Conservation (phyloP, 1,284 basidiomycete species). For the Melampsora larici-populina region DNA sequence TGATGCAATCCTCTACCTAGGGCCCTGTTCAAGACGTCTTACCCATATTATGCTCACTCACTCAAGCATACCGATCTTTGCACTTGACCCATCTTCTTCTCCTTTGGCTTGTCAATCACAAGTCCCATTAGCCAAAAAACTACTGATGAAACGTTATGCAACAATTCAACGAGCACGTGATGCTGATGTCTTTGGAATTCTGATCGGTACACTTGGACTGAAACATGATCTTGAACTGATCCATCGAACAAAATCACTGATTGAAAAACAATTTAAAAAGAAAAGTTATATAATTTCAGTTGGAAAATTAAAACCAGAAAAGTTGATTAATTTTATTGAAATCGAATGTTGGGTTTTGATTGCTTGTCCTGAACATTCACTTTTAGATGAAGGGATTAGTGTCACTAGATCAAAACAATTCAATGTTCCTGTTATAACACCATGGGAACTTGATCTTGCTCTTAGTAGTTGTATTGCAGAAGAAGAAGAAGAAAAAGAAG, state of each 20-base stretch:
- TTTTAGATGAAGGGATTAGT: slow-evolving; percentile 62
- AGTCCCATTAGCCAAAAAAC: slow-evolving; percentile 63
- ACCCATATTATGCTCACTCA: slow-evolving; percentile 43
- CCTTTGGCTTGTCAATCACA: slow-evolving; percentile 63
- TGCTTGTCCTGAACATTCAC: slow-evolving; percentile 87
- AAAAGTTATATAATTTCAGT: slow-evolving; percentile 82
- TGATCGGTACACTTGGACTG: slow-evolving; percentile 91
- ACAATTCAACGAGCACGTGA: slow-evolving; percentile 83
- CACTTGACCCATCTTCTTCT: slow-evolving; percentile 67
- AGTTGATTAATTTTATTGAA: slow-evolving; percentile 92
- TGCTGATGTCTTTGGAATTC: slow-evolving; percentile 88
- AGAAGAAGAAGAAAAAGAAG: slow-evolving; percentile 44
- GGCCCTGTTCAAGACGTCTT: slow-evolving; percentile 11
- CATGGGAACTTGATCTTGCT: slow-evolving; percentile 84
- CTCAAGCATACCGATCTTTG: slow-evolving; percentile 62
- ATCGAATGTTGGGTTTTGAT: slow-evolving; percentile 94
- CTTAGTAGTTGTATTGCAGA: slow-evolving; percentile 62
- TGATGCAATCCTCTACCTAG: slow-evolving; percentile 54
- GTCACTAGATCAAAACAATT: slow-evolving; percentile 71
- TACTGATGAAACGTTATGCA: slow-evolving; percentile 89
- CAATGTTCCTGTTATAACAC: slow-evolving; percentile 83
- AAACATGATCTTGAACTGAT: slow-evolving; percentile 79
- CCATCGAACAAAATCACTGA: slow-evolving; percentile 68
- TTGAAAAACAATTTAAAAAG: slow-evolving; percentile 67
- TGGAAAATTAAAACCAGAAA: slow-evolving; percentile 90